Conservation (phyloP, 2,329 filamentous ascomycete genomes). For the Microsporum audouinii region DNA sequence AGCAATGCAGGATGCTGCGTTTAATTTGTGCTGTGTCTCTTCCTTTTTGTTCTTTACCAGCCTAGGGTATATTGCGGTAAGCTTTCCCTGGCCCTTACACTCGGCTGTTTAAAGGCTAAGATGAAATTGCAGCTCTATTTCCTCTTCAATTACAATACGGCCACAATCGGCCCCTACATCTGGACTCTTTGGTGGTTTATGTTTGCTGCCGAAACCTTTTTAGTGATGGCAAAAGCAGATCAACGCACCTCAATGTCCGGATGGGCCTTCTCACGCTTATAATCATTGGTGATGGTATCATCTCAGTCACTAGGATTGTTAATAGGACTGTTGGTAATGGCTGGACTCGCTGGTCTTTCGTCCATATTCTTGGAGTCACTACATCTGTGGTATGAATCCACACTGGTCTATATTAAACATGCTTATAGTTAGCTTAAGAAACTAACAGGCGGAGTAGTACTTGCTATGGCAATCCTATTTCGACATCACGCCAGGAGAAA, state of each 20-base stretch:
- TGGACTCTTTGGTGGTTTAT: constrained; percentile 47
- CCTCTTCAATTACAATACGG: constrained; percentile 19
- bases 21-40: neutral
- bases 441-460: constrained; percentile 22
- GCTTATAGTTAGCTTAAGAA: neutral
- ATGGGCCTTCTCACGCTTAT: constrained; percentile 55
- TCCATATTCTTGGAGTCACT: constrained; percentile 29
- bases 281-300: constrained; percentile 55
- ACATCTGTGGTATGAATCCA: constrained; percentile 26
- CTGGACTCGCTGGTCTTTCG: constrained; percentile 32
- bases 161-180: constrained; percentile 20
- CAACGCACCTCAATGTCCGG: constrained; percentile 50
- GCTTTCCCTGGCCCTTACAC: neutral
- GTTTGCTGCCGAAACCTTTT: constrained; percentile 42
- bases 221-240: constrained; percentile 44
- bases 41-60: neutral
- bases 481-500: constrained; percentile 42
- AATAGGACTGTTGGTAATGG: constrained; percentile 39
- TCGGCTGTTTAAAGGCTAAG: neutral
- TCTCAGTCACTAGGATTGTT: constrained; percentile 46
- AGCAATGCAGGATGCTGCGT: neutral
- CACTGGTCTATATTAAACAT: neutral
- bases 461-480: constrained; percentile 55
- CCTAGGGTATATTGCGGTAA: constrained; percentile 1
- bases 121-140: constrained; percentile 24